Evolutionary conservation across 2,329 filamentous ascomycete genomes (phyloP).

Genomic region (Drechslerella coelobrocha): DNA sequence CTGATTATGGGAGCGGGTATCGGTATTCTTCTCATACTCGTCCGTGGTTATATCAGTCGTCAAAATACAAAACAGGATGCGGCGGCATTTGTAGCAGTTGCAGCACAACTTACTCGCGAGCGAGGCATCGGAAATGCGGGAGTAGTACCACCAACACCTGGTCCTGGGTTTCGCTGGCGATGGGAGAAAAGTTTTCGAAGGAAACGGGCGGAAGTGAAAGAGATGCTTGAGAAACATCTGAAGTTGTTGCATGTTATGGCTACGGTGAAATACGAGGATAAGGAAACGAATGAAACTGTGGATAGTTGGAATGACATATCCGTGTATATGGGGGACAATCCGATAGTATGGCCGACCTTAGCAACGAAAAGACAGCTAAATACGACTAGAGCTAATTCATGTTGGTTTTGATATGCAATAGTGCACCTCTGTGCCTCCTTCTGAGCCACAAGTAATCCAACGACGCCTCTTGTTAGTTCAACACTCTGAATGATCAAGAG

Average conservation of each 20-base stretch:
- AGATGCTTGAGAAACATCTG: slow-evolving; percentile 31
- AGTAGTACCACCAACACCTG: slow-evolving; percentile 16
- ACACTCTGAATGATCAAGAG: neutral
- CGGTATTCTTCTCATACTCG: slow-evolving; percentile 16
- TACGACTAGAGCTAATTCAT: slow-evolving; percentile 1
- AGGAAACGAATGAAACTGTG: slow-evolving; percentile 32
- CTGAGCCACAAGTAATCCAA: slow-evolving; percentile 27
- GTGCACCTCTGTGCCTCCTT: slow-evolving; percentile 35
- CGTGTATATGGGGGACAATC: slow-evolving; percentile 31
- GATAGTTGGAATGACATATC: slow-evolving; percentile 45
- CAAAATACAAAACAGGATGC: slow-evolving; percentile 1
- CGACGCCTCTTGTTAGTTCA: slow-evolving; percentile 43
- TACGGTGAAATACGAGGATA: slow-evolving; percentile 43
- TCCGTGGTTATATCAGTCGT: slow-evolving; percentile 22
- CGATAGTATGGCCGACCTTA: slow-evolving; percentile 24
- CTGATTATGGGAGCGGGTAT: slow-evolving; percentile 32
- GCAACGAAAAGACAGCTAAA: neutral
- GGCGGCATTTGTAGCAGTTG: neutral
- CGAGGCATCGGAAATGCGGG: slow-evolving; percentile 2
- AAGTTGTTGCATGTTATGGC: slow-evolving; percentile 45
- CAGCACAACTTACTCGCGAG: neutral
- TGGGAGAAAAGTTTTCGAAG: slow-evolving; percentile 39
- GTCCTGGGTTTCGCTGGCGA: slow-evolving; percentile 29
- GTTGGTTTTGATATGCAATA: neutral
- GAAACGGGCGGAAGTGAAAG: slow-evolving; percentile 34